These are phyloP conservation scores for Pythium rhizo-oryzae DNA, from an alignment of 352 stramenopile genomes.

Conservation along the genomic window DNA sequence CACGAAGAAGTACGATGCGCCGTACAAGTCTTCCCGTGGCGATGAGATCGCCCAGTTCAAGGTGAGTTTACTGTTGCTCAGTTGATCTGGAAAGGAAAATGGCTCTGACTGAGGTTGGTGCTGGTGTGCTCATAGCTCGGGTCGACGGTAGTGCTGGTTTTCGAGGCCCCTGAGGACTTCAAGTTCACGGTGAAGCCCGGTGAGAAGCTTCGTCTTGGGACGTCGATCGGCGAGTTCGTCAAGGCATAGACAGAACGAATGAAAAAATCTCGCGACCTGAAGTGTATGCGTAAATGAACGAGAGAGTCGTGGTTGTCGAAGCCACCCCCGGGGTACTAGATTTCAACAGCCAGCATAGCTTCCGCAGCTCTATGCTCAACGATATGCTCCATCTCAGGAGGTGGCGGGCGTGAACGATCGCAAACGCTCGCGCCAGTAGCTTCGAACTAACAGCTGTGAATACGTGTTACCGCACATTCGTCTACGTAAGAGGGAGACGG, in stretches of 20 bases:
- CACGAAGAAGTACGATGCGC: conserved; percentile 47
- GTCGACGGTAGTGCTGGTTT: conserved; percentile 88
- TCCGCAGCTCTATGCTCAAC: not conserved
- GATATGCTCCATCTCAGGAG: not conserved
- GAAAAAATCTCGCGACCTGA: not conserved
- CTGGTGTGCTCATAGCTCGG: conserved; percentile 39
- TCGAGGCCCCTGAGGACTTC: conserved; percentile 78
- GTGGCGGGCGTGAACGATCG: not conserved
- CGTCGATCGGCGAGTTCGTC: conserved; percentile 22
- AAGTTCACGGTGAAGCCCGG: conserved; percentile 73
- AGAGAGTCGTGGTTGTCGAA: too few species aligned
- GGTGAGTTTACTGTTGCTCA: too few species aligned
- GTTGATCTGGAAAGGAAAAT: too few species aligned
- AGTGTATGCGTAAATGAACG: not conserved
- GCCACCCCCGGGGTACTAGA: not conserved
- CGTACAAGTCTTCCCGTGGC: conserved; percentile 45
- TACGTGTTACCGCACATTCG: too few species aligned
- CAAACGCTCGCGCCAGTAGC: not conserved
- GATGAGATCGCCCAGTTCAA: conserved; percentile 86
- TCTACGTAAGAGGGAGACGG: too few species aligned
- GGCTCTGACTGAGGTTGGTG: not conserved
- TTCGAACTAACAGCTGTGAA: conserved; percentile 3
- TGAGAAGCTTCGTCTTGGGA: conserved; percentile 55
- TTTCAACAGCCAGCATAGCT: not conserved
- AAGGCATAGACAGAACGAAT: conserved; percentile 16